Base-by-base conservation (phyloP, 768 basidiomycete genomes). In the Tricholoma furcatifolium region DNA sequence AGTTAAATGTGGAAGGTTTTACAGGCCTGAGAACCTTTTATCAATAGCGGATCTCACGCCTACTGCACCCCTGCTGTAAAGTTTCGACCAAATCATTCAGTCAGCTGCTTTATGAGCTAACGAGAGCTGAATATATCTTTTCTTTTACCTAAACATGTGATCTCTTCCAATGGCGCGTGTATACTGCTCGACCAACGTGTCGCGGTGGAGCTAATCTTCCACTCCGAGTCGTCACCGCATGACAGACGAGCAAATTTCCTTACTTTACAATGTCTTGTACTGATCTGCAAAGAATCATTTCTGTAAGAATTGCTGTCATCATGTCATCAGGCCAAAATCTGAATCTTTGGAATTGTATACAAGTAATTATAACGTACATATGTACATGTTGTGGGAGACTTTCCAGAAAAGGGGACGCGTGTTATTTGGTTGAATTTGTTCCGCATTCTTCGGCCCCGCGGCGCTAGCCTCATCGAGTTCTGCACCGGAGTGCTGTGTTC, bases 41-140 rank as follows among this genome's bases (percentile, higher is more conserved):
- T 46, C 31, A 9, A 42, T 17, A 17, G 36, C 32, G 21, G 31
- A 44, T 56, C 55, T 47, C 55, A 56, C 55, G 55, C n/a, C n/a
- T n/a, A 46, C 42, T 44, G 43, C 38, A 46, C 44, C 18, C 21
- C 27, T 47, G n/a, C 34, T 56, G 46, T 48, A 43, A 52, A 47
- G n/a, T 17, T 47, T 43, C 21, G 50, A 51, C 50, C 50, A 43
- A 9, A n/a, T 18, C 24, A 34, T 53, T 35, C 43, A 40, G 45
- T 47, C 50, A 44, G 32, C 23, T 44, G 23, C 32, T 42, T 18
- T 42, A 20, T n/a, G n/a, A n/a, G 10, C 10, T 18, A 21, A 15
- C 30, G 20, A 44, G 36, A 45, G 38, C 27, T 35, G 11, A 27
- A 38, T 41, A 30, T 32, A 39, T 49, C 38, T 39, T 49, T 36